Evolutionary conservation across 371 early-diverging fungal species (phyloP), one percentile per base, ranked within the genome.

Genomic region (Furculomyces boomerangus): DNA sequence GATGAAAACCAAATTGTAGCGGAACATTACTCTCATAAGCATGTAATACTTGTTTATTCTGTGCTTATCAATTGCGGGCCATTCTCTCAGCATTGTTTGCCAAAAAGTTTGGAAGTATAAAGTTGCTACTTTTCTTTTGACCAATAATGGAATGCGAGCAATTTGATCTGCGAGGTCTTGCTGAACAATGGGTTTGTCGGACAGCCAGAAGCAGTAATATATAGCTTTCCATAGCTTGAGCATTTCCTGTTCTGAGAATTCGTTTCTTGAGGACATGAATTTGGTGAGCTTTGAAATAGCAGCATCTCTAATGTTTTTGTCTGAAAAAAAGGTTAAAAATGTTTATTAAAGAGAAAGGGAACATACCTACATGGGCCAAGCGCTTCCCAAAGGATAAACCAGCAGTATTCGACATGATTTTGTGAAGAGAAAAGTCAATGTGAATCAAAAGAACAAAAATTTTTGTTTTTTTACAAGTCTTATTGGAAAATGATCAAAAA

Each of bases 141-240:
- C 72, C 14, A 66, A 68, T 46, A 81, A 58, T 29, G 79, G 61
- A 31, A 90, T 64, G 1, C 70, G 63, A 0, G 86, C 87, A 14
- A 94, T 75, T 37, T 79, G 77, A 53, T 80, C 78, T 27, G 90
- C 83, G 39, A 94, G 71, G 53, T 82, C 78, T 66, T 90, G 89
- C 64, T 94, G 94, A 30, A 92, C 77, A 50, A 84, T 64, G 16
- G 87, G 86, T 70, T 90, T 94, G 62, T 94, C 94, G 1, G 91
- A 88, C 81, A 92, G 84, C 94, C 94, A 94, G 61, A 83, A 86
- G 58, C 92, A 86, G 65, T 88, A 93, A 60, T 86, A 93, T 29
- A 93, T 76, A 18, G 86, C 94, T 70, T 88, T 89, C 92, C 94
- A 93, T 24, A 91, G 74, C 66, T 88, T 88, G 50, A 83, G 59